Base-by-base conservation (phyloP, 768 basidiomycete genomes). In the Pleurotus eryngii region DNA sequence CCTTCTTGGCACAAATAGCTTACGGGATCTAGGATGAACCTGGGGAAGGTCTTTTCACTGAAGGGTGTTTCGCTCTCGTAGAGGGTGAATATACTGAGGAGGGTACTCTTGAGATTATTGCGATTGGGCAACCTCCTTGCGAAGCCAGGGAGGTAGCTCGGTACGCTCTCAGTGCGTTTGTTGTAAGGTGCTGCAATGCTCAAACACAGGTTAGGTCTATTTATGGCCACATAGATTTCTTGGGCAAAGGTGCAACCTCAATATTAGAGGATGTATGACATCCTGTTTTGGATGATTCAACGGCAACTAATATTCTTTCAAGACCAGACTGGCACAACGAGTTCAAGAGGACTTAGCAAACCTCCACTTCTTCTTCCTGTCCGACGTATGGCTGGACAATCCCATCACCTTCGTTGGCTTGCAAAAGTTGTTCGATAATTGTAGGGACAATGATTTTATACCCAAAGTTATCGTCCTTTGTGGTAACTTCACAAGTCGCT, bases 71-170 rank as follows among this genome's bases (percentile, higher is more conserved):
- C 70, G 93, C 94, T 0, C 81, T 99, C 14, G 86, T 98, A 0
- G 97, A 98, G 74, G 97, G 97, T 18, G 92, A 95, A 65, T 99
- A 98, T 67, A 98, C 92, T 0, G 88, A 95, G 59, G 94, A 98
- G 27, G 90, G 88, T 49, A 90, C 82, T 1, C 77, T 99, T 49
- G 82, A 89, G 61, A 92, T 98, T 5, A 84, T 94, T 60, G 97
- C 95, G 17, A 90, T 99, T 59, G 97, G 97, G 1, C 96, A 98
- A 71, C 97, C 97, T 1, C 97, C 97, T 9, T 96, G 95, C 65
- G 97, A 99, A 72, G 82, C 88, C 62, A 79, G 97, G 42, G 87
- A 87, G 59, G 85, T 83, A 2, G 87, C 96, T 14, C 80, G 93
- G 92, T 93, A 66, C 60, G 81, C 63, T 35, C 30, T 4, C 30